Evolutionary conservation across 2,329 filamentous ascomycete genomes (phyloP).

Genomic region (Xylariales sp.): DNA sequence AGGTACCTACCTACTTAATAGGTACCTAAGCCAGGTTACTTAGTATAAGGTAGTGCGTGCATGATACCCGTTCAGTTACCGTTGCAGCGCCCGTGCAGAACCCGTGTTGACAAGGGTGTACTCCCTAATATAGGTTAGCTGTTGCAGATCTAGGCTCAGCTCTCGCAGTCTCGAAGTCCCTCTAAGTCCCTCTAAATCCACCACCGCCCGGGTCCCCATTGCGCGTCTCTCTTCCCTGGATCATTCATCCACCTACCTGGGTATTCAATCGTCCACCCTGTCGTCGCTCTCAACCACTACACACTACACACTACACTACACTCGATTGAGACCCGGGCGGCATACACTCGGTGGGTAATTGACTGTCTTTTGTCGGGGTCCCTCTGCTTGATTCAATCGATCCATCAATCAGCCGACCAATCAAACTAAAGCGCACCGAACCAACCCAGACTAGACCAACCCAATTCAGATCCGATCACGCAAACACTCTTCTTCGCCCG

Average conservation of each 20-base stretch:
- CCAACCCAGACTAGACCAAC: not conserved
- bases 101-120: not conserved
- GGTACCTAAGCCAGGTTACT: too few species aligned
- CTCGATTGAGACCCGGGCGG: not conserved
- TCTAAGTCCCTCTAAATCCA: not conserved
- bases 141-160: slow-evolving; percentile 22
- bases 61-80: not conserved
- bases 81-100: not conserved
- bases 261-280: not conserved
- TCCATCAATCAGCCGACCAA: too few species aligned
- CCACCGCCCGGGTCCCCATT: not conserved
- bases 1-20: not conserved
- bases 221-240: not conserved
- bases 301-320: not conserved
- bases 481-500: not conserved
- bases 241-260: not conserved
- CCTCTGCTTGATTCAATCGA: too few species aligned
- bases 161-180: not conserved
- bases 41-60: not conserved
- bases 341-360: not conserved
- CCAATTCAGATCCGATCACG: not conserved
- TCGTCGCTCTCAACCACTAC: slow-evolving; percentile 3
- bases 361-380: not conserved
- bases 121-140: slow-evolving; percentile 8
- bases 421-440: too few species aligned